Evolutionary conservation across 1,139 yeast genomes (phyloP).

Genomic region (Yamadazyma sp.): DNA sequence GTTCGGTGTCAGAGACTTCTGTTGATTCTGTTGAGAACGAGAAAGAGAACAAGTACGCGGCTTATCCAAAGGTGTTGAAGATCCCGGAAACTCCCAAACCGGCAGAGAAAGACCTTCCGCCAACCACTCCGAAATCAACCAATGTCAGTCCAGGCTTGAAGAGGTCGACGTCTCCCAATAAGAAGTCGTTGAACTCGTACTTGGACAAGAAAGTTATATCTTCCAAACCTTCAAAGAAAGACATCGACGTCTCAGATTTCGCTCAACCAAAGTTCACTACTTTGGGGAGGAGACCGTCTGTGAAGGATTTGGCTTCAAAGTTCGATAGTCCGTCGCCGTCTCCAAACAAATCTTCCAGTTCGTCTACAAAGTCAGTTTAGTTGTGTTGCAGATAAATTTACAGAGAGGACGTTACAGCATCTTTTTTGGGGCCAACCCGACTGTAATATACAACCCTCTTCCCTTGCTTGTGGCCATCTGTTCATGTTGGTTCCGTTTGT

Average conservation of each 20-base stretch:
- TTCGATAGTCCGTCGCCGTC: conserved; percentile 24
- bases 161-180: conserved; percentile 43
- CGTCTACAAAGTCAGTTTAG: conserved; percentile 10
- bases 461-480: too few relatives aligned
- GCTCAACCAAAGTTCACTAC: conserved; percentile 32
- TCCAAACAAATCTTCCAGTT: conserved; percentile 13
- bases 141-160: conserved; percentile 25
- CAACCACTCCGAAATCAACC: conserved; percentile 21
- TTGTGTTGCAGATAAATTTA: too few relatives aligned
- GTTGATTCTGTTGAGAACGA: conserved; percentile 7
- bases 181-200: conserved; percentile 31
- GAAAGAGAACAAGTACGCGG: conserved; percentile 2
- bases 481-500: too few relatives aligned
- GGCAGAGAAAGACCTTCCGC: conserved; percentile 9
- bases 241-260: conserved; percentile 25
- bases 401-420: too few relatives aligned
- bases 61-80: background rate
- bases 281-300: conserved; percentile 34
- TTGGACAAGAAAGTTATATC: conserved; percentile 21
- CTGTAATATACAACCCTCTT: too few relatives aligned
- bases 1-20: conserved; percentile 5
- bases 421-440: too few relatives aligned
- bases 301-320: conserved; percentile 33
- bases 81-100: conserved; percentile 13
- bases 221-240: conserved; percentile 32